A percentile compares a stretch with the other conserved stretches of the same genome.
Evolutionary conservation across 306 rosid species (phyloP).

Genomic region (Lathyrus oleraceus): DNA sequence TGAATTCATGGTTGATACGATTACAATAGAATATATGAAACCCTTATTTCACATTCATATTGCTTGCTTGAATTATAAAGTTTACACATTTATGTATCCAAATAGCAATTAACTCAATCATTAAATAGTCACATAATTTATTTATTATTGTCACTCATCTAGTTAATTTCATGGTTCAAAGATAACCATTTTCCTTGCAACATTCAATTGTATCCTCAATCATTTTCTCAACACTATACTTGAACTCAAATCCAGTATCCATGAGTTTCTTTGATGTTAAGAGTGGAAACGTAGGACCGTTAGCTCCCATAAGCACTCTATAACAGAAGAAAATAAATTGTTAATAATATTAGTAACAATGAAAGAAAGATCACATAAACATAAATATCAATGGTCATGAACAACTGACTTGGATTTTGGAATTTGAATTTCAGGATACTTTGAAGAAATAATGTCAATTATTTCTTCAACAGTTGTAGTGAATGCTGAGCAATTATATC

Average conservation of each 20-base stretch:
- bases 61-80: too few species aligned
- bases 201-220: conserved; percentile 47
- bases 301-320: conserved; percentile 42
- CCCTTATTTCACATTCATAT: too few species aligned
- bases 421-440: conserved; percentile 47
- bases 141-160: too few species aligned
- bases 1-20: too few species aligned
- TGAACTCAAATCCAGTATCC: conserved; percentile 53
- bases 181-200: conserved; percentile 29
- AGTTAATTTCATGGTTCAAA: too few species aligned
- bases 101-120: too few species aligned
- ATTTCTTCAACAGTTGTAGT: conserved; percentile 26
- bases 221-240: conserved; percentile 51
- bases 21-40: too few species aligned
- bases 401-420: conserved; percentile 49
- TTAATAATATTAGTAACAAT: not conserved
- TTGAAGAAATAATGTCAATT: conserved; percentile 38
- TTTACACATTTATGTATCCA: too few species aligned
- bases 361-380: not conserved
- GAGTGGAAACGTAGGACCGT: conserved; percentile 12
- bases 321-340: not conserved
- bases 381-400: not conserved
- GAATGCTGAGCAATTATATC: conserved; percentile 59
- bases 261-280: conserved; percentile 52
- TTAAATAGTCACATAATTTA: not conserved